Evolutionary conservation across 2,329 filamentous ascomycete genomes (phyloP).

Genomic region (Aspergillus calidoustus): DNA sequence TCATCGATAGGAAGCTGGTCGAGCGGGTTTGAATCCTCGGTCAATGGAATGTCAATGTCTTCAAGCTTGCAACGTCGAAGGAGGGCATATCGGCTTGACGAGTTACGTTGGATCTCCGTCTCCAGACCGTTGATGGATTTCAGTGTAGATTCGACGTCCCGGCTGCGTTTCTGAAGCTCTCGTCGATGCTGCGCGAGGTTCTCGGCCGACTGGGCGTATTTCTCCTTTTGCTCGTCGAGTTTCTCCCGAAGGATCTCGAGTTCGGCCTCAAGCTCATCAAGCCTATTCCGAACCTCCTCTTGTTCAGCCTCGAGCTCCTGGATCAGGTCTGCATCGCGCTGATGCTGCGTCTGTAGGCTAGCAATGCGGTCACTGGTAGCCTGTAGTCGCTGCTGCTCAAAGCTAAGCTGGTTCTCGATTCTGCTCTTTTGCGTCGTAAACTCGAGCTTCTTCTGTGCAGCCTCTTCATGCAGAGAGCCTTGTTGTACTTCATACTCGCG

Average conservation of each 20-base stretch:
- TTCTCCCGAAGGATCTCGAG: slow-evolving; percentile 75
- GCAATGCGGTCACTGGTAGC: slow-evolving; percentile 72
- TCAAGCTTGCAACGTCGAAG: slow-evolving; percentile 91
- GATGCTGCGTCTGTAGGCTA: slow-evolving; percentile 67
- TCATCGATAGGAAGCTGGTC: slow-evolving; percentile 89
- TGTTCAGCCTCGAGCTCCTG: slow-evolving; percentile 73
- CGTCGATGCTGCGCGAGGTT: slow-evolving; percentile 77
- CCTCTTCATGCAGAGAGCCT: slow-evolving; percentile 88
- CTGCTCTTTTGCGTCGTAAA: slow-evolving; percentile 78
- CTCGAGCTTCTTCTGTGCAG: slow-evolving; percentile 80
- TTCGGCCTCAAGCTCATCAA: slow-evolving; percentile 74
- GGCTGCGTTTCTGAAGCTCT: slow-evolving; percentile 82
- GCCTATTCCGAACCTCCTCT: slow-evolving; percentile 71
- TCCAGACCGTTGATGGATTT: slow-evolving; percentile 81
- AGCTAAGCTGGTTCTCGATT: slow-evolving; percentile 64
- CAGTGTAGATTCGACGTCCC: slow-evolving; percentile 75
- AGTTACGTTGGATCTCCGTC: slow-evolving; percentile 82
- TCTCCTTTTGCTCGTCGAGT: slow-evolving; percentile 69
- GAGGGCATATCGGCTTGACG: slow-evolving; percentile 79
- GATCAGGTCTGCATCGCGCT: slow-evolving; percentile 71
- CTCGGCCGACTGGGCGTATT: slow-evolving; percentile 71
- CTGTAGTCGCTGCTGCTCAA: slow-evolving; percentile 73
- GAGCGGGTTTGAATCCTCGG: slow-evolving; percentile 69
- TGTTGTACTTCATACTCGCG: slow-evolving; percentile 93
- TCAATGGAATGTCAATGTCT: slow-evolving; percentile 83